Evolutionary conservation across 1,284 basidiomycete genomes (phyloP), one percentile per base, ranked within the genome.

Genomic region (Apiotrichum gracile): DNA sequence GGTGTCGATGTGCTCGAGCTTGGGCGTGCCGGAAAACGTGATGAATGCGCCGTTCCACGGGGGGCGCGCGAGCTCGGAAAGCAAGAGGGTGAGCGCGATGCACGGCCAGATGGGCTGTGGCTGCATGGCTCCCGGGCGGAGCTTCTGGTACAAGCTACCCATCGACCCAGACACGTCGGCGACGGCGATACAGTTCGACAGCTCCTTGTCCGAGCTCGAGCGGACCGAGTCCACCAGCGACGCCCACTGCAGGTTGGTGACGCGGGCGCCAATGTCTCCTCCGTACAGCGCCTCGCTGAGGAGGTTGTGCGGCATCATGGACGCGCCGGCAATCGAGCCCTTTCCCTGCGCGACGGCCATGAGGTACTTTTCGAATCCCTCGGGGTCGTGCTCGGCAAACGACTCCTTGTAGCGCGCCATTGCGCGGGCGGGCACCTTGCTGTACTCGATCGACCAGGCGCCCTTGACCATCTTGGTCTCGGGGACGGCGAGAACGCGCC

Each of bases 121-220:
- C 7, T 58, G 42, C 5, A 14, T 35, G 35, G 5, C 46, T 13
- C 5, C 2, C 3, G 12, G 12, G 45, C 51, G 51, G 47, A 29
- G 16, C 7, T 54, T 19, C 14, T 21, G 5, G 16, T 22, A 29
- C 31, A 29, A 24, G 16, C 25, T 22, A 0, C 83, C 83, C 85
- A 87, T 87, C 1, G 83, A 85, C 0, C 83, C 85, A 0, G 83
- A 85, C 14, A 87, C 85, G 62, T 87, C 86, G 64, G 84, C 86
- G 13, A 87, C 65, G 0, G 85, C 85, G n/a, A 87, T 68, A 9
- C 79, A 77, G 58, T 82, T 85, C 1, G 83, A 79, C 37, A 88
- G 61, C 12, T 72, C 67, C 25, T 42, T 44, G 27, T 40, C 25
- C 0, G 84, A 83, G 0, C 79, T 75, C 37, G 81, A 80, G 14